Percentiles rank a stretch among this genome's conserved stretches.
Conservation (phyloP, 2,329 filamentous ascomycete genomes). For the Cryphonectria radicalis region DNA sequence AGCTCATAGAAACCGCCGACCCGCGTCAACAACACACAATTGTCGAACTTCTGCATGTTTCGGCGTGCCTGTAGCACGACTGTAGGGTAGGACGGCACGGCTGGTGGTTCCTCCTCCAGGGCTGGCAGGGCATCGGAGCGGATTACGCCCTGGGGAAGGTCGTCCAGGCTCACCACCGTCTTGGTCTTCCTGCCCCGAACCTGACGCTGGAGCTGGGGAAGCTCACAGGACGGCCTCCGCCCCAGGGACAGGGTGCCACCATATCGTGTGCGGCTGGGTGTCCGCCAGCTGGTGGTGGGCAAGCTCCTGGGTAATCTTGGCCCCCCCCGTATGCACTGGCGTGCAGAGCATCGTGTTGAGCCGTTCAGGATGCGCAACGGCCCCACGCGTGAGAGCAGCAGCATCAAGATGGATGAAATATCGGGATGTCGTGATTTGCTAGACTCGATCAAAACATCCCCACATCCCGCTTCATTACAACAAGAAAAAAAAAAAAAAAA, state of each 20-base stretch:
- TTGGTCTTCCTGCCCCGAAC: slow-evolving; percentile 59
- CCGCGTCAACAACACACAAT: slow-evolving; percentile 88
- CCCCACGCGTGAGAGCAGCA: slow-evolving; percentile 26
- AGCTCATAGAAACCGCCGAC: slow-evolving; percentile 98
- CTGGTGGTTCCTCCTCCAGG: slow-evolving; percentile 49
- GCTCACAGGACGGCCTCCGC: slow-evolving; percentile 7
- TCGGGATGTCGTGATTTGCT: slow-evolving; percentile 4
- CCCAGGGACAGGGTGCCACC: slow-evolving; percentile 11
- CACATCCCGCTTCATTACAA: not conserved
- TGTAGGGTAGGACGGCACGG: slow-evolving; percentile 72
- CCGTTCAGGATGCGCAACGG: slow-evolving; percentile 22
- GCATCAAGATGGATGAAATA: slow-evolving; percentile 1
- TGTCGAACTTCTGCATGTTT: slow-evolving; percentile 88
- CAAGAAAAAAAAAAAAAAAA: too few species aligned
- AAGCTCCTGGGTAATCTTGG: slow-evolving; percentile 12
- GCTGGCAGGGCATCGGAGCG: slow-evolving; percentile 39
- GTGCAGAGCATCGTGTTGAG: slow-evolving; percentile 8
- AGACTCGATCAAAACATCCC: not conserved
- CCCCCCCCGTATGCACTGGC: not conserved
- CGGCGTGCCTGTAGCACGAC: slow-evolving; percentile 84
- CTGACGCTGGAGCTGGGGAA: slow-evolving; percentile 30
- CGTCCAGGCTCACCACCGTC: slow-evolving; percentile 57
- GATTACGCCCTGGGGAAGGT: slow-evolving; percentile 60
- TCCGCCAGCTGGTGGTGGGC: slow-evolving; percentile 10
- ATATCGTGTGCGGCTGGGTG: slow-evolving; percentile 21